Conservation (phyloP, 805 yeast genomes). For the Barnettozyma californica region DNA sequence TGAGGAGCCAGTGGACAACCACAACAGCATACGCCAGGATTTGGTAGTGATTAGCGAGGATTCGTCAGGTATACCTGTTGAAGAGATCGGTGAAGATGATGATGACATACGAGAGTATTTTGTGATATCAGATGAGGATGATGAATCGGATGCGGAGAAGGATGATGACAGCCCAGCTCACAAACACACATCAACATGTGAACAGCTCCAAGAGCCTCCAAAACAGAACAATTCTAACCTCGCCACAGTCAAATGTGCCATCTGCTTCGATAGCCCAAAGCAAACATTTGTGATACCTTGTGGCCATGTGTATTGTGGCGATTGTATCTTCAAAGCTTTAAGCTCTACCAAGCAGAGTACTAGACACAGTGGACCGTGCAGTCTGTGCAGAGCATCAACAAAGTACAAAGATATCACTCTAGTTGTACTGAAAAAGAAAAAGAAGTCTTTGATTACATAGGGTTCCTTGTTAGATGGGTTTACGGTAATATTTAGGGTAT, state of each 20-base stretch:
- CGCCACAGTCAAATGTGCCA: conserved; percentile 36
- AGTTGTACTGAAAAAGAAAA: conserved; percentile 30
- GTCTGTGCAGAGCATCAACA: conserved; percentile 36
- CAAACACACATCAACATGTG: conserved; percentile 30
- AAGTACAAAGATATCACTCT: conserved; percentile 27
- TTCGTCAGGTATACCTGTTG: not conserved
- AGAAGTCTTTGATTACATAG: conserved; percentile 9
- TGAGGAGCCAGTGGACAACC: conserved; percentile 6
- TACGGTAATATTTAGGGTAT: not conserved
- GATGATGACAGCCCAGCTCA: conserved; percentile 6
- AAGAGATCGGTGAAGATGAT: conserved; percentile 10
- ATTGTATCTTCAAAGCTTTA: conserved; percentile 44
- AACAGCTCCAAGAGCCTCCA: conserved; percentile 21
- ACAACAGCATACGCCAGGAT: not conserved
- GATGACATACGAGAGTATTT: conserved; percentile 16
- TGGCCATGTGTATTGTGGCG: conserved; percentile 53
- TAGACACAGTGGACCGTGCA: conserved; percentile 34
- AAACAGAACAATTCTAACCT: conserved; percentile 11
- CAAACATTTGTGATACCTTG: conserved; percentile 46
- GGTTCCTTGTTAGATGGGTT: not conserved
- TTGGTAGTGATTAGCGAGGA: conserved; percentile 4
- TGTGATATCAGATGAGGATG: conserved; percentile 18
- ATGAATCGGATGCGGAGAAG: conserved; percentile 12
- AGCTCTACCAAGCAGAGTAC: conserved; percentile 30
- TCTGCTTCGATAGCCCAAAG: conserved; percentile 51